Evolutionary conservation across 2,329 filamentous ascomycete genomes (phyloP), one percentile per base, ranked within the genome.

Genomic region (Ambrosiella beaveri): DNA sequence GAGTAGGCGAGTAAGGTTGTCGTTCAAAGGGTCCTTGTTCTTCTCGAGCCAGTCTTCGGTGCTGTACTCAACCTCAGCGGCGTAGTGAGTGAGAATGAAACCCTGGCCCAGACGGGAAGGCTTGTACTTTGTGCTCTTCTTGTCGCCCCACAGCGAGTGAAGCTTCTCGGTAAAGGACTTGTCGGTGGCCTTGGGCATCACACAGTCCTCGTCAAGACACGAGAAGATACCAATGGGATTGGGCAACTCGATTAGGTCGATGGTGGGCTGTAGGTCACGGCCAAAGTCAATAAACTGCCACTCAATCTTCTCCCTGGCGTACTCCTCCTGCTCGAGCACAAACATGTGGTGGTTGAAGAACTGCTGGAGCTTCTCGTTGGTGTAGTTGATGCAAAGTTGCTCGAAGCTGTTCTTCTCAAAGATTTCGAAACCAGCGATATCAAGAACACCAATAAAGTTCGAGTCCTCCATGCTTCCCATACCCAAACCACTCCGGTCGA

Each of bases 271-370:
- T 35, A 98, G 75, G 66, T 98, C 93, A 62, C 90, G 89, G 15
- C 93, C 93, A 67, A 98, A 98, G 70, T 98, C 93, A 67, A 98
- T 98, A 68, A 98, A 98, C 67, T 97, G 89, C 93, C 93, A 98
- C 71, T 98, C 93, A 64, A 98, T 98, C 69, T 96, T 88, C 68
- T 98, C 93, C 53, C 91, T 78, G 7, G 93, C 90, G 69, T 98
- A 98, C 69, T 98, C 93, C 69, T 98, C 93, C 66, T 98, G 93
- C 68, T 98, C 93, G 7, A 98, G 76, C 8, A 98, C 93, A 67
- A 98, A 98, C 93, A 98, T 98, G 74, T 98, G 94, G 68, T 98
- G 93, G 66, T 98, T 98, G 79, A 98, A 98, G 70, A 98, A 98
- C 64, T 98, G 93, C 67, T 98, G 93, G 6, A 98, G 80, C 70